Evolutionary conservation across 176 grass and related monocot species (phyloP).

Genomic region (Cocos nucifera): DNA sequence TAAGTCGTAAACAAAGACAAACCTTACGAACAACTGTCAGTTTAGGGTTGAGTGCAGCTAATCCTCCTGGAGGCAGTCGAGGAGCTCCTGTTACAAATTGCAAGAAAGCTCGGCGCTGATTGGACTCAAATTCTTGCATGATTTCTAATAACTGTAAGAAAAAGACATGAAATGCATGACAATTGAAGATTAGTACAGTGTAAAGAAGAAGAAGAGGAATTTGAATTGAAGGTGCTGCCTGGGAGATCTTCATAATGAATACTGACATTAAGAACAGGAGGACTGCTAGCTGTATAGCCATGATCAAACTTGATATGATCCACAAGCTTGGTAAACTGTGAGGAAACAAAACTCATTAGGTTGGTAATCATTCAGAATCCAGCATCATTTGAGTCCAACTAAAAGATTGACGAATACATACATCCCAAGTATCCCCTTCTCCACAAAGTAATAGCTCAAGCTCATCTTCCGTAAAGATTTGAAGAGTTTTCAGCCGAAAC

Average conservation of each 20-base stretch:
- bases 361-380: no score
- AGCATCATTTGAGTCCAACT: neutral
- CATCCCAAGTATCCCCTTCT: constrained; percentile 78
- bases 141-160: constrained; percentile 71
- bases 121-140: constrained; percentile 63
- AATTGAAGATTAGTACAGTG: no score
- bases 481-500: constrained; percentile 54
- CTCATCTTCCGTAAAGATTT: constrained; percentile 74
- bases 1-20: constrained; percentile 4
- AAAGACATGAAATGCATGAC: neutral
- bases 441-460: constrained; percentile 76
- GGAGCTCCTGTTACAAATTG: constrained; percentile 95
- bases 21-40: constrained; percentile 95
- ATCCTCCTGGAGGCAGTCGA: constrained; percentile 76
- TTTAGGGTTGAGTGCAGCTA: constrained; percentile 82
- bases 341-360: constrained; percentile 17
- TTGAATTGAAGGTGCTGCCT: no score
- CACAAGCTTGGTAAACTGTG: constrained; percentile 75
- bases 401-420: constrained; percentile 36
- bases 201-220: no score
- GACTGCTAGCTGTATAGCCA: constrained; percentile 78
- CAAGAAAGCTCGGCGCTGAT: constrained; percentile 77
- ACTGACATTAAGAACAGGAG: constrained; percentile 67
- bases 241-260: neutral
- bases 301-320: constrained; percentile 98